Percentiles rank a stretch among this genome's conserved stretches.
Evolutionary conservation across 306 rosid species (phyloP).

Genomic region (Quercus alba): DNA sequence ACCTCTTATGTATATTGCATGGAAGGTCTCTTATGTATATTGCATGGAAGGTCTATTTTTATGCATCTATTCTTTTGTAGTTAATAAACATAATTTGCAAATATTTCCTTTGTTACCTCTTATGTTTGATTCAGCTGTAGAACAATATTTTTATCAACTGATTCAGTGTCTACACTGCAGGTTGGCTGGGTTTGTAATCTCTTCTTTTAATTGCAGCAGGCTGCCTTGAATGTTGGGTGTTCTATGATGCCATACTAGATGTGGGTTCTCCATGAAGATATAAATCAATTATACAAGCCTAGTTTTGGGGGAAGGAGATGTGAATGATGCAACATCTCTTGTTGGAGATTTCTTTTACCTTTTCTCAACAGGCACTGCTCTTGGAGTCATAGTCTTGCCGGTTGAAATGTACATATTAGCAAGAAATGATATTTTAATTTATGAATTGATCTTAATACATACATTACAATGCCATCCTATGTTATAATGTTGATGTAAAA

Average conservation of each 20-base stretch:
- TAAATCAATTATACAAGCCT: constrained; percentile 87
- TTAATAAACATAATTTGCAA: constrained; percentile 6
- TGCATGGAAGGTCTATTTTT: neutral
- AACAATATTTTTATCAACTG: constrained; percentile 80
- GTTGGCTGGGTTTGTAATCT: constrained; percentile 44
- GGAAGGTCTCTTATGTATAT: neutral
- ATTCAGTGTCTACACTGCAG: constrained; percentile 92
- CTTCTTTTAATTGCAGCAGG: constrained; percentile 15
- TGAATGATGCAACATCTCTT: constrained; percentile 80
- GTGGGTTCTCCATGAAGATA: constrained; percentile 84
- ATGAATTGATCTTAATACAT: neutral
- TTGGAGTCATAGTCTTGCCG: constrained; percentile 44
- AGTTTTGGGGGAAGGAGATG: constrained; percentile 95
- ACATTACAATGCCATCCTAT: neutral
- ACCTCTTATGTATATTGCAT: neutral
- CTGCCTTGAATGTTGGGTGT: constrained; percentile 4
- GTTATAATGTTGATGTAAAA: too few species aligned
- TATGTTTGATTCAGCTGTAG: constrained; percentile 62
- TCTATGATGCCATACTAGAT: constrained; percentile 9
- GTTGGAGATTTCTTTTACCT: constrained; percentile 69
- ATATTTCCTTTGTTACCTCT: constrained; percentile 2
- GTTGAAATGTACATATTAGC: neutral
- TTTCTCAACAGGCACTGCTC: constrained; percentile 70
- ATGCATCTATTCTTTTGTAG: neutral
- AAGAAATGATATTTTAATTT: neutral